phyloP scores from a whole-genome alignment of 495 filamentous ascomycete species.

The Penicillium angulare region DNA sequence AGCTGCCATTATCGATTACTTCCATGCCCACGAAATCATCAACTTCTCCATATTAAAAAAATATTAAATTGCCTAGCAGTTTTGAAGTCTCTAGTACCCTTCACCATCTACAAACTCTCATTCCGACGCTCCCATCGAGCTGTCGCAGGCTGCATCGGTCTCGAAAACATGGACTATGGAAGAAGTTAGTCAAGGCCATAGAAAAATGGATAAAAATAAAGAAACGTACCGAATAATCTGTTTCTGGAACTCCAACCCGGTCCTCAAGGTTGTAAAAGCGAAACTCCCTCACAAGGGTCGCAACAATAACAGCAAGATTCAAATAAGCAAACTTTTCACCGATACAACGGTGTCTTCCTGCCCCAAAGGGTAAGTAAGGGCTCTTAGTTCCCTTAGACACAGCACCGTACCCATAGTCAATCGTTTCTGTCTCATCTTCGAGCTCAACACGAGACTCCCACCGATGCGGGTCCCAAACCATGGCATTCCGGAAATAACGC shows the following conservation, averaged over 20 bases:
- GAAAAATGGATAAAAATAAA: not conserved
- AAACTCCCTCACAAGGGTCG: conserved; percentile 73
- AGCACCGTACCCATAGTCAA: conserved; percentile 93
- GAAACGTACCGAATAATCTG: conserved; percentile 77
- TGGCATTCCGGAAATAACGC: conserved; percentile 77
- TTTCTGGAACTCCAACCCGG: conserved; percentile 65
- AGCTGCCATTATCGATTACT: not conserved
- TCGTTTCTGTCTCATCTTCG: conserved; percentile 64
- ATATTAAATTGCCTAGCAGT: no score
- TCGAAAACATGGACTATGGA: conserved; percentile 43
- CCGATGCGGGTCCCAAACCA: conserved; percentile 81
- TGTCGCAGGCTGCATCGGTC: conserved; percentile 62
- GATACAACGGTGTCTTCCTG: conserved; percentile 90
- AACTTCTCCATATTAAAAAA: no score
- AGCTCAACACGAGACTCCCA: conserved; percentile 64
- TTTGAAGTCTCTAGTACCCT: no score
- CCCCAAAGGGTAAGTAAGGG: conserved; percentile 94
- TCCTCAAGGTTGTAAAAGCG: conserved; percentile 71
- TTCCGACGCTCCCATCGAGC: conserved; percentile 64
- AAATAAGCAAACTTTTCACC: conserved; percentile 97
- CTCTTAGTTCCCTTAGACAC: conserved; percentile 82
- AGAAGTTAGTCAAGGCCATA: no score
- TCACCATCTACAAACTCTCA: not conserved
- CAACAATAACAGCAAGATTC: conserved; percentile 81
- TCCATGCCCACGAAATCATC: not conserved